phyloP scores from a whole-genome alignment of 768 basidiomycete species.

The Boletus sp. region DNA sequence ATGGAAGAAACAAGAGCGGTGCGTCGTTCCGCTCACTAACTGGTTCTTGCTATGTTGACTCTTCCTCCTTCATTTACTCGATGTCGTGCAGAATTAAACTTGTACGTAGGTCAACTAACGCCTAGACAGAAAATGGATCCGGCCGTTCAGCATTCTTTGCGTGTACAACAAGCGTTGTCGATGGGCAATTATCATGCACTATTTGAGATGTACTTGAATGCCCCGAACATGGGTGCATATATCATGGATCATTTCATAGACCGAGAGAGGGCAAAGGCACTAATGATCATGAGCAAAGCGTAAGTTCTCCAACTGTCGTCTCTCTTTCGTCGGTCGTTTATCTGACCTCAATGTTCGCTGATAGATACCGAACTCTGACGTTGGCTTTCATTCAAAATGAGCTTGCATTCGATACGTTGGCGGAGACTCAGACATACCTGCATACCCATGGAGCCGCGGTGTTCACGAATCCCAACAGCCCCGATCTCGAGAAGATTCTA shows the following conservation, averaged over 20 bases:
- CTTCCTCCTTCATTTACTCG: not conserved
- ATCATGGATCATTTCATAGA: slow-evolving; percentile 99
- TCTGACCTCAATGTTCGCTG: not conserved
- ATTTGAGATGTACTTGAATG: slow-evolving; percentile 78
- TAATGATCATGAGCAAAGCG: slow-evolving; percentile 93
- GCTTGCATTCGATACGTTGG: slow-evolving; percentile 75
- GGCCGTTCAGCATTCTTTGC: slow-evolving; percentile 85
- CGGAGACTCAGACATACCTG: slow-evolving; percentile 68
- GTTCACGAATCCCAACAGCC: slow-evolving; percentile 62
- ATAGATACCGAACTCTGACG: slow-evolving; percentile 80
- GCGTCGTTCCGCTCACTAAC: slow-evolving; percentile 24
- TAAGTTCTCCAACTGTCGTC: slow-evolving; percentile 42
- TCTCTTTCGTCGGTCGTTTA: not conserved
- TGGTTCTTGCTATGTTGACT: slow-evolving; percentile 3
- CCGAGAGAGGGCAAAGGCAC: slow-evolving; percentile 81
- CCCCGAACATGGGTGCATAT: slow-evolving; percentile 97
- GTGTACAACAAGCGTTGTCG: slow-evolving; percentile 83
- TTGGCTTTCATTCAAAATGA: slow-evolving; percentile 75
- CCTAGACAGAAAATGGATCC: slow-evolving; percentile 79
- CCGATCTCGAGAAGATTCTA: slow-evolving; percentile 62
- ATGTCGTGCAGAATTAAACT: slow-evolving; percentile 74
- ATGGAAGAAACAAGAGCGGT: slow-evolving; percentile 94
- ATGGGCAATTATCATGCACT: slow-evolving; percentile 94
- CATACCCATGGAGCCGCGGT: slow-evolving; percentile 61
- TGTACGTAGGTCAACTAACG: slow-evolving; percentile 97